phyloP scores from a whole-genome alignment of 805 yeast species.

The Candida gorgasii region DNA sequence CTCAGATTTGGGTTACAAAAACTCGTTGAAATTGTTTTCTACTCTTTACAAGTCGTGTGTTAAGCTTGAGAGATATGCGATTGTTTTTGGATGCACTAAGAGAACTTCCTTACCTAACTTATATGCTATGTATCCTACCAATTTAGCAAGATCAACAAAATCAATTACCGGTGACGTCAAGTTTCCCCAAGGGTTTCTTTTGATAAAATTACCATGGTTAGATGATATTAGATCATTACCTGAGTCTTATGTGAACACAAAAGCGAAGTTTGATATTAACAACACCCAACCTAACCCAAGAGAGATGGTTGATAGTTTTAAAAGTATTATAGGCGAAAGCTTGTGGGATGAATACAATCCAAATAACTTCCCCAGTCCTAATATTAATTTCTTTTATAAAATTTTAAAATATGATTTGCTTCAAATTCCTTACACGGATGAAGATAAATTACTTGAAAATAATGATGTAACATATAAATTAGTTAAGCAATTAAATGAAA shows the following conservation, averaged over 20 bases:
- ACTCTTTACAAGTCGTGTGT: slow-evolving; percentile 64
- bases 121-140: slow-evolving; percentile 61
- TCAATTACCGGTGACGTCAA: slow-evolving; percentile 5
- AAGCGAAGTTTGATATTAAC: slow-evolving; percentile 18
- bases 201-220: slow-evolving; percentile 67
- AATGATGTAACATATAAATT: slow-evolving; percentile 23
- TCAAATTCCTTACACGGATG: slow-evolving; percentile 38
- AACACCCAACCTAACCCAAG: slow-evolving; percentile 17
- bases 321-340: slow-evolving; percentile 37
- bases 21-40: slow-evolving; percentile 67
- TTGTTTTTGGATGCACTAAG: slow-evolving; percentile 71
- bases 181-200: slow-evolving; percentile 70
- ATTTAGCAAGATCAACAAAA: slow-evolving; percentile 21
- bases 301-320: slow-evolving; percentile 20
- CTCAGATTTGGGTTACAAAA: slow-evolving; percentile 45
- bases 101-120: slow-evolving; percentile 54
- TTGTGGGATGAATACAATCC: slow-evolving; percentile 55
- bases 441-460: slow-evolving; percentile 9
- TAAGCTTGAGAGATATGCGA: slow-evolving; percentile 54
- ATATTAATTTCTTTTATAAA: slow-evolving; percentile 64
- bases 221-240: slow-evolving; percentile 78
- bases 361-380: slow-evolving; percentile 60
- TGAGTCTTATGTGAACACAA: slow-evolving; percentile 23
- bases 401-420: slow-evolving; percentile 64
- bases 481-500: slow-evolving; percentile 7